Conservation (phyloP, 108 stramenopile genomes). For the Cyclotella kingstonii region DNA sequence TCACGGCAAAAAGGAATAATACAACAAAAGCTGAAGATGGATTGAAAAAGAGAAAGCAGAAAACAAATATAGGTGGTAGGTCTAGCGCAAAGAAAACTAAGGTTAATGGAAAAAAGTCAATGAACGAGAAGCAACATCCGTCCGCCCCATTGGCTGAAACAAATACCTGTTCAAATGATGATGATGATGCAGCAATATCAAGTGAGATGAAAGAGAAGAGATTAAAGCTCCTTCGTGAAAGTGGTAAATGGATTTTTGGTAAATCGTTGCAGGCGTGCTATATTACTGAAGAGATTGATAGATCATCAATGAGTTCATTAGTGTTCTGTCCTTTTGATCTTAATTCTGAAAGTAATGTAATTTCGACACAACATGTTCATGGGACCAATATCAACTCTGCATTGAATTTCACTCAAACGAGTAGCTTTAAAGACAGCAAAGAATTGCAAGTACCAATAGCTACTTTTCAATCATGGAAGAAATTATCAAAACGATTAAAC, state of each 20-base stretch:
- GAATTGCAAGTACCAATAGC: conserved; percentile 33
- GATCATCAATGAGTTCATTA: conserved; percentile 4
- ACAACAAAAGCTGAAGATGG: conserved; percentile 13
- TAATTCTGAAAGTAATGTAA: too few species aligned
- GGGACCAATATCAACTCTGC: not conserved
- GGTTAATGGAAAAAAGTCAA: too few species aligned
- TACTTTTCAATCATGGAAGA: conserved; percentile 47
- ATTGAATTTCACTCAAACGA: not conserved
- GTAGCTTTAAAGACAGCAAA: not conserved
- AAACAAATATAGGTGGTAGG: conserved; percentile 5
- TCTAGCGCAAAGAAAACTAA: too few species aligned
- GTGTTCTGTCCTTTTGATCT: not conserved
- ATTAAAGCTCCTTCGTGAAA: conserved; percentile 29
- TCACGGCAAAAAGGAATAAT: conserved; percentile 19
- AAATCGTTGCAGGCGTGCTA: conserved; percentile 46
- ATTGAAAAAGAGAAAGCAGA: not conserved
- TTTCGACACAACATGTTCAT: too few species aligned
- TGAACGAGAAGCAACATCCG: not conserved
- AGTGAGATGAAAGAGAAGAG: conserved; percentile 21
- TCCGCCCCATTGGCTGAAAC: not conserved
- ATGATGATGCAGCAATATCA: conserved; percentile 5
- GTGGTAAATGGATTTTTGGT: conserved; percentile 41
- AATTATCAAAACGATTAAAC: conserved; percentile 47
- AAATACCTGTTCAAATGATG: not conserved
- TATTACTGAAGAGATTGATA: conserved; percentile 38